Percentiles rank a stretch among this genome's conserved stretches.
Conservation (phyloP, 2,329 filamentous ascomycete genomes). For the Aspergillus oerlinghausenensis region DNA sequence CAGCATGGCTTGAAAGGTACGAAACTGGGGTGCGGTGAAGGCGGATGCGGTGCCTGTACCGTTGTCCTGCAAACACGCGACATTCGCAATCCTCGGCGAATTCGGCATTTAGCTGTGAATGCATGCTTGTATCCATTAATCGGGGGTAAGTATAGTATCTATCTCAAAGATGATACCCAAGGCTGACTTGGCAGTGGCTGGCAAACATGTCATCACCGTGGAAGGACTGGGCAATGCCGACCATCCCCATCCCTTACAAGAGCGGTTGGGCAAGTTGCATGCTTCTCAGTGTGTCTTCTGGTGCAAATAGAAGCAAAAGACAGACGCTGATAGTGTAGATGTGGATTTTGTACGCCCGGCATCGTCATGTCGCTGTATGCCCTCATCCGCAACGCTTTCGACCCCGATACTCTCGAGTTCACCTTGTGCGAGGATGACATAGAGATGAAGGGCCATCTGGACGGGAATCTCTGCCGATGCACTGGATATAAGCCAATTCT, state of each 20-base stretch:
- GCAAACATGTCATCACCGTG: slow-evolving; percentile 96
- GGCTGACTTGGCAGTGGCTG: slow-evolving; percentile 55
- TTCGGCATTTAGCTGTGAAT: slow-evolving; percentile 63
- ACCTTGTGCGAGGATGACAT: slow-evolving; percentile 68
- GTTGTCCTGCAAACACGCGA: slow-evolving; percentile 8
- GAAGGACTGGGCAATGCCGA: slow-evolving; percentile 91
- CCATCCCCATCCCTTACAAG: slow-evolving; percentile 81
- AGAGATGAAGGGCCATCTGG: slow-evolving; percentile 92
- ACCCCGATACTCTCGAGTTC: slow-evolving; percentile 25
- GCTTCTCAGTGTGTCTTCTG: too few species aligned
- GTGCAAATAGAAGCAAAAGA: too few species aligned
- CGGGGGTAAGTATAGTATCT: slow-evolving; percentile 44
- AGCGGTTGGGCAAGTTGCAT: slow-evolving; percentile 86
- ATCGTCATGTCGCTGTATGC: slow-evolving; percentile 95
- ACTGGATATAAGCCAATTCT: slow-evolving; percentile 93
- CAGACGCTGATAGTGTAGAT: slow-evolving; percentile 54
- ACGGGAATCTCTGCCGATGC: slow-evolving; percentile 92
- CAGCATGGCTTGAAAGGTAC: slow-evolving; percentile 88
- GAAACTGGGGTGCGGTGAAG: slow-evolving; percentile 93
- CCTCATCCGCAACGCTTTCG: slow-evolving; percentile 64
- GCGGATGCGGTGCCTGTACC: slow-evolving; percentile 74
- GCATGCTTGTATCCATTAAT: slow-evolving; percentile 90
- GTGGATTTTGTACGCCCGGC: slow-evolving; percentile 91
- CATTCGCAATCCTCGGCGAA: background rate
- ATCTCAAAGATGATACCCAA: too few species aligned